Base-by-base conservation (phyloP, 2,329 filamentous ascomycete genomes). In the Trichoderma arundinaceum region DNA sequence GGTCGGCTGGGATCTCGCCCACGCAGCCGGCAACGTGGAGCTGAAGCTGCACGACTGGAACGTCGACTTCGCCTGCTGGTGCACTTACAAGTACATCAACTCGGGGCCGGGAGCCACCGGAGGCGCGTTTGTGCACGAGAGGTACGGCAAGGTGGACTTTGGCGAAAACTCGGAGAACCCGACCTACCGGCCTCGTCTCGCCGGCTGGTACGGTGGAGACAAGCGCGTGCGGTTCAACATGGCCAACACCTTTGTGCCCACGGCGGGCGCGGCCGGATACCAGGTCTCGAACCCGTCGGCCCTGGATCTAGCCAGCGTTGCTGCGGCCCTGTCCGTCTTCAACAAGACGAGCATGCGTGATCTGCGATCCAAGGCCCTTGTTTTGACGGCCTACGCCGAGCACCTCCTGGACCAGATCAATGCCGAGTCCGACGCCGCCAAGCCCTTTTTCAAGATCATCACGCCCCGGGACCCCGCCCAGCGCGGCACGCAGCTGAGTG, bases 31-130 rank as follows among this genome's bases (percentile, higher is more conserved):
- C 38, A 97, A 97, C 73, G 91, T 96, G 1, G 88, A 90, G 46
- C 78, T 97, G 17, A 79, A 83, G 66, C 83, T 97, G 19, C 92
- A 96, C 77, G 91, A 94, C 71, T 97, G 93, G 93, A 85, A 91
- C 70, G 92, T 96, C 39, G 93, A 97, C 76, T 96, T 96, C 72
- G 93, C 94, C 15, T 91, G 86, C 62, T 97, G 93, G 93, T 97
- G 93, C 78, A 94, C 90, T 17, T 97, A 97, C 83, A 97, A 97
- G 80, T 97, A 97, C 79, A 85, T 96, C 75, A 96, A 96, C 74
- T 88, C 89, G 32, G 93, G 93, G 0, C 92, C 93, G 0, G 93
- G 93, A 4, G 84, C 88, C 15, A 96, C 96, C 69, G 92, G 87
- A 1, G 92, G 90, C 0, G 81, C 90, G 0, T 97, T 93, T 70